Conservation (phyloP, 1,284 basidiomycete genomes). For the Moesziomyces aphidis region DNA sequence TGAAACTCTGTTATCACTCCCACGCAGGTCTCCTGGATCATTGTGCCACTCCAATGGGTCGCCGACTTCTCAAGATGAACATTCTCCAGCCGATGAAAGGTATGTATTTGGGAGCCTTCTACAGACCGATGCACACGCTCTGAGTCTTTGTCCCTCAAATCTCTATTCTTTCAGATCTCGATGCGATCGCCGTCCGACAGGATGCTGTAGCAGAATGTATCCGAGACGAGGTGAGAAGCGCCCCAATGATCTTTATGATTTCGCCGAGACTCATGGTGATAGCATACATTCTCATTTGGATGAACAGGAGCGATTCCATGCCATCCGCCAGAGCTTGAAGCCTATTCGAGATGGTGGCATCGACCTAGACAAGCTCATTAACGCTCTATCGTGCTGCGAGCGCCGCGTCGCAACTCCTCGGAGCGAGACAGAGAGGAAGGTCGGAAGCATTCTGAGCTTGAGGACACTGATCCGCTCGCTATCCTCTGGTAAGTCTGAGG, state of each 20-base stretch:
- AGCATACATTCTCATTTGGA: not conserved
- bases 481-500: slow-evolving; percentile 19
- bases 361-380: slow-evolving; percentile 89
- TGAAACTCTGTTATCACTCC: not conserved
- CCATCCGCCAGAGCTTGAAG: slow-evolving; percentile 78
- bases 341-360: slow-evolving; percentile 73
- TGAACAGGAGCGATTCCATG: slow-evolving; percentile 74
- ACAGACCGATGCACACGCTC: no score
- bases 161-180: slow-evolving; percentile 70
- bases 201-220: slow-evolving; percentile 75
- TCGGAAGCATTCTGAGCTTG: slow-evolving; percentile 79
- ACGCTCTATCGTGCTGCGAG: slow-evolving; percentile 19
- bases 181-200: slow-evolving; percentile 80
- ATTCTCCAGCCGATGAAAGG: slow-evolving; percentile 85
- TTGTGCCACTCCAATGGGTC: slow-evolving; percentile 88
- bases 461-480: slow-evolving; percentile 73
- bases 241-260: not conserved
- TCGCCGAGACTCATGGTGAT: no score
- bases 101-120: not conserved
- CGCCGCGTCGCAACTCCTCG: slow-evolving; percentile 18
- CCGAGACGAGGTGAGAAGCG: slow-evolving; percentile 72
- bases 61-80: slow-evolving; percentile 80
- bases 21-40: slow-evolving; percentile 74
- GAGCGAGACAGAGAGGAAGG: slow-evolving; percentile 77
- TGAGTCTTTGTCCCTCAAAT: no score